Base-by-base conservation (phyloP, 2,329 filamentous ascomycete genomes). In the Aspergillus sp. region DNA sequence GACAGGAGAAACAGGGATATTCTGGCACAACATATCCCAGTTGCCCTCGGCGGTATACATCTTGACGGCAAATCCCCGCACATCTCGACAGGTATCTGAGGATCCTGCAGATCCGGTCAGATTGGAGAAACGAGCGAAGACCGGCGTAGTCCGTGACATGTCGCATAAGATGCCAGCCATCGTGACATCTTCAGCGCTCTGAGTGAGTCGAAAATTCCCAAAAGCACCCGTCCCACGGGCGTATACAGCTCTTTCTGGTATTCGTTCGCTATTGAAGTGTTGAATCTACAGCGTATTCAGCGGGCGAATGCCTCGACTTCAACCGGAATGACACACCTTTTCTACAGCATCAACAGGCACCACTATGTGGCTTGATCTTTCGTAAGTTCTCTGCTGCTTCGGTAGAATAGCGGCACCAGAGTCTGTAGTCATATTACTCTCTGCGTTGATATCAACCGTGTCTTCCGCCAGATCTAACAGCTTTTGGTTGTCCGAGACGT, bases 41-140 rank as follows among this genome's bases (percentile, higher is more conserved):
- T 80, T 80, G 6, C 79, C 79, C 55, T 82, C 78, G 37, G 71
- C 70, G 0, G 79, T 82, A 54, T 80, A 78, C 59, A 81, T 77
- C 61, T 82, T 82, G 66, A 82, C 76, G 7, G 79, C 78, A 43
- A 81, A 80, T 0, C 79, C 79, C 55, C 79, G 73, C 2, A 77
- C 76, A 57, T 82, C 78, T 23, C 79, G 72, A 9, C 75, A 79
- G 54, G 75, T 69, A 55, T 81, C 79, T 4, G 79, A 72, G 51
- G 73, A 78, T 57, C 77, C 79, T 17, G 12, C 12, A 74, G 71
- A 4, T 74, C 77, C 4, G 0, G 74, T 78, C 41, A 80, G 78
- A 2, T 77, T 80, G 0, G 75, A 79, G 65, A 80, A 80, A 1
- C 76, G 75, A 14, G 77, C 62, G 52, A 79, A 78, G 37, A 79